These are phyloP conservation scores for Venturia asperata DNA, from an alignment of 2,329 filamentous ascomycete genomes.

Conservation along the genomic window DNA sequence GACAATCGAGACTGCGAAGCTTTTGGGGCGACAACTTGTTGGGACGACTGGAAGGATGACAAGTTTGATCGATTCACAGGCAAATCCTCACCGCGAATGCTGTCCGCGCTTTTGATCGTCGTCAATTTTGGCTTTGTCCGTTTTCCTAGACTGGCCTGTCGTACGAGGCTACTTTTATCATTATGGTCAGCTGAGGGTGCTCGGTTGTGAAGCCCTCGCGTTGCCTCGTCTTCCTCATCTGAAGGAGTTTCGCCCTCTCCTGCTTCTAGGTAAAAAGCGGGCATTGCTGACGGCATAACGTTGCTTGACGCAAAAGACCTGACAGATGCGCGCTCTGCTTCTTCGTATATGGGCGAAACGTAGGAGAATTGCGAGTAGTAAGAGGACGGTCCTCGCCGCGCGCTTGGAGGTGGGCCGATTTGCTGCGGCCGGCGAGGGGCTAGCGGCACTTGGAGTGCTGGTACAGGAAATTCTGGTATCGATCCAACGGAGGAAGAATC, in stretches of 20 bases:
- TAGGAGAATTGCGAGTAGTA: constrained; percentile 44
- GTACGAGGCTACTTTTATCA: constrained; percentile 34
- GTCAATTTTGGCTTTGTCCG: constrained; percentile 42
- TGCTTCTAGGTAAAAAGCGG: constrained; percentile 36
- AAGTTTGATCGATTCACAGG: constrained; percentile 23
- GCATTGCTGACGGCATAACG: constrained; percentile 38
- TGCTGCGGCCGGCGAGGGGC: constrained; percentile 33
- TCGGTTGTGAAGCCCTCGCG: constrained; percentile 21
- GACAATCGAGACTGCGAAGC: constrained; percentile 21
- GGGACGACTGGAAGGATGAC: constrained; percentile 1
- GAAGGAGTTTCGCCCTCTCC: constrained; percentile 25
- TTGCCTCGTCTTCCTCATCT: constrained; percentile 34
- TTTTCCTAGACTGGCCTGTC: constrained; percentile 43
- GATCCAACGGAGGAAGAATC: constrained; percentile 35
- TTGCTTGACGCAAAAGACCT: constrained; percentile 44
- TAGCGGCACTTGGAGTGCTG: constrained; percentile 27
- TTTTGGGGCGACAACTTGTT: neutral
- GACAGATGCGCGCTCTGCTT: constrained; percentile 38
- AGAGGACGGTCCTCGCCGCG: constrained; percentile 41
- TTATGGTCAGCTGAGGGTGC: constrained; percentile 28
- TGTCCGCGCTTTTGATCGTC: constrained; percentile 40
- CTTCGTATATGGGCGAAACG: constrained; percentile 44
- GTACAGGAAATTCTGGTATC: constrained; percentile 37
- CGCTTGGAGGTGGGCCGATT: constrained; percentile 43
- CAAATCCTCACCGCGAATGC: constrained; percentile 20